A percentile compares a stretch with the other conserved stretches of the same genome.
phyloP scores from a whole-genome alignment of 805 yeast genomes.

The Metschnikowia arizonensis region DNA sequence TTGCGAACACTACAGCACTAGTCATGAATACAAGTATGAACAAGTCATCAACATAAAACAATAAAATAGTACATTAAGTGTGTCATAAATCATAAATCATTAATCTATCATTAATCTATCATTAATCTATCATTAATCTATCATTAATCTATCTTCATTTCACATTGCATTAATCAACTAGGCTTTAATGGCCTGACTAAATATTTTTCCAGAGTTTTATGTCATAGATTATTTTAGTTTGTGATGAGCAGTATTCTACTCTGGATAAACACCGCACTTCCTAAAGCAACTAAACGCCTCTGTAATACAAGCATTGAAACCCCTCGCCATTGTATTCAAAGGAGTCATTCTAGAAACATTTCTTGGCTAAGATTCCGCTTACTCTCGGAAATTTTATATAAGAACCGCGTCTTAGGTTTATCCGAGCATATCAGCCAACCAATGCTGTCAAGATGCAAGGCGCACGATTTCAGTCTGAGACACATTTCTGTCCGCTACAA shows the following conservation, averaged over 20 bases:
- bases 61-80: no score
- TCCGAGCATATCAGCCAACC: not conserved
- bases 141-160: no score
- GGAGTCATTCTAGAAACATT: not conserved
- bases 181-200: no score
- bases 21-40: not conserved
- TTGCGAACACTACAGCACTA: not conserved
- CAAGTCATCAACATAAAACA: no score
- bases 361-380: no score
- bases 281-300: not conserved
- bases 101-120: no score
- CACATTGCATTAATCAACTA: no score
- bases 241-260: not conserved
- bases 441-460: not conserved
- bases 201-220: no score
- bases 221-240: not conserved
- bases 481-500: constrained; percentile 1
- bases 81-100: no score
- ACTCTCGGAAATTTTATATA: no score
- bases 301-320: not conserved
- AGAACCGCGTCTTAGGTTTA: not conserved
- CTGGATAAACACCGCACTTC: not conserved
- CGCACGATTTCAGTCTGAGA: constrained; percentile 1
- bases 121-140: no score
- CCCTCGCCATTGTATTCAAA: no score